Evolutionary conservation across 1,139 yeast genomes (phyloP), one percentile per base, ranked within the genome.

Genomic region (Geotrichum restrictum): DNA sequence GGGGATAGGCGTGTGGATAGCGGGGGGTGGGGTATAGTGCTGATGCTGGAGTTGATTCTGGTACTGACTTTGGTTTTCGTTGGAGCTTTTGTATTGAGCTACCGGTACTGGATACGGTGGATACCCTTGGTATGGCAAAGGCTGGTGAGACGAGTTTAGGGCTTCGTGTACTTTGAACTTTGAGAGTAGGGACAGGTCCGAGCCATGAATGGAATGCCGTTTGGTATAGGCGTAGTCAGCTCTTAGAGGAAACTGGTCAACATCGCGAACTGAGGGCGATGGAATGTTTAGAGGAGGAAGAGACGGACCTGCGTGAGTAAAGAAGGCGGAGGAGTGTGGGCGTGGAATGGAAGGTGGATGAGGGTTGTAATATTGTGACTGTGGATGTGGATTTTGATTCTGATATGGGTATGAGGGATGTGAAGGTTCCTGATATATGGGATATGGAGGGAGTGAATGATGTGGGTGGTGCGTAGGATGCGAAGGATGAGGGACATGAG

Each of bases 221-320:
- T 48, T 40, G 13, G 44, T 11, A 13, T n/a, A 16, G n/a, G 37
- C 22, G 37, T 31, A 13, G 14, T 21, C 32, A 3, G 31, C 7
- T 13, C 47, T 13, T 8, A 43, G 31, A 5, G 47, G 47, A 39
- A 43, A 43, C 38, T 43, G 47, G 38, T 43, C 38, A 18, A 43
- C 38, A 33, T 43, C 47, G 16, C 47, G 47, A 13, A 19, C 47
- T 24, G 47, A 32, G 16, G 37, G 47, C 11, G 47, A 33, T 5
- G 47, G 47, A 14, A 43, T 43, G 38, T 45, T 45, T n/a, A 50
- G 33, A 18, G 53, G 53, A 31, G 53, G 53, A 18, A 50, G 43
- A 1, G 53, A 50, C 27, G 49, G 34, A 13, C 53, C 53, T 22
- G 48, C 33, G 16, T 48, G 46, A 10, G 44, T 32, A 19, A 46